Percentiles rank a stretch among this genome's conserved stretches.
Conservation (phyloP, 306 rosid species). For the Lupinus albus region DNA sequence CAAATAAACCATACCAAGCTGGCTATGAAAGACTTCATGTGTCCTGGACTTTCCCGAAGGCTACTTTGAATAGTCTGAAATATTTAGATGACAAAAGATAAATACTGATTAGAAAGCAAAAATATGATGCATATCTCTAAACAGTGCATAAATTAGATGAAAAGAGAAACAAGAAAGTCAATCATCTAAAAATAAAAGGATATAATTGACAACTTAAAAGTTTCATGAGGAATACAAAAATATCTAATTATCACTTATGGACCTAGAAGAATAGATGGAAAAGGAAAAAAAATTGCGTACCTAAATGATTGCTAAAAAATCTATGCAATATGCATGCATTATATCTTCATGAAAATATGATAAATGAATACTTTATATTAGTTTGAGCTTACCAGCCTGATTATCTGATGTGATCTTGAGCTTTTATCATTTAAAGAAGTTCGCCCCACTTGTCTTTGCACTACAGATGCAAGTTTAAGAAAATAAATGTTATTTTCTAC, state of each 20-base stretch:
- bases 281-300: not conserved
- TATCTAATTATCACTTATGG: not conserved
- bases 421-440: conserved; percentile 72
- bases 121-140: not conserved
- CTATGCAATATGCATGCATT: not conserved
- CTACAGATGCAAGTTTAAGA: conserved; percentile 45
- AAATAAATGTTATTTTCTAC: not conserved
- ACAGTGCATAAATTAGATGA: not conserved
- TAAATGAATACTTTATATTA: conserved; percentile 1
- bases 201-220: not conserved
- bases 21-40: conserved; percentile 63
- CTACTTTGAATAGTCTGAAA: conserved; percentile 65
- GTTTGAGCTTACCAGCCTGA: conserved; percentile 58
- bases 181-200: not conserved
- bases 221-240: not conserved
- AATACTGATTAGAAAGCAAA: no score
- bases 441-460: conserved; percentile 77
- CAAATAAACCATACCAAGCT: conserved; percentile 54
- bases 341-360: not conserved
- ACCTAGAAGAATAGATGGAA: conserved; percentile 4
- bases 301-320: conserved; percentile 1
- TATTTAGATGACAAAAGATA: no score
- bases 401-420: conserved; percentile 75
- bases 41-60: conserved; percentile 59
- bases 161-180: not conserved